Evolutionary conservation across 257 asterid genomes (phyloP).

Genomic region (Ilex asprella): DNA sequence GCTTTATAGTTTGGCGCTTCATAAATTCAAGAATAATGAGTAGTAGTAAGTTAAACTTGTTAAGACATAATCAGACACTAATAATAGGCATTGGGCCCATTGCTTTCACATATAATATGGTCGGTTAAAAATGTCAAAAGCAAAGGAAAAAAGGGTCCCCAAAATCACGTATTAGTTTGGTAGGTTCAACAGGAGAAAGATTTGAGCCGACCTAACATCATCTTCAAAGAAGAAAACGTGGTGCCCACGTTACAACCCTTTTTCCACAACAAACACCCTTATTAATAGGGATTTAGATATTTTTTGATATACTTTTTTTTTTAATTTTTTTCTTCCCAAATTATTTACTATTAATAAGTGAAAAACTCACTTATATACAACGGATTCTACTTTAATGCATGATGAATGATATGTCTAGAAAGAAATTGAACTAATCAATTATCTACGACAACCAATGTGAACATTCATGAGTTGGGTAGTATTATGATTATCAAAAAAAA

Average conservation of each 20-base stretch:
- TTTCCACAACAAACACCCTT: not conserved
- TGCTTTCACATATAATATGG: conserved; percentile 27
- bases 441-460: no score
- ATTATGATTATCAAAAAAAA: no score
- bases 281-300: no score
- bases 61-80: conserved; percentile 6
- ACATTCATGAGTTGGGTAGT: no score
- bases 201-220: no score
- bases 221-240: conserved; percentile 10
- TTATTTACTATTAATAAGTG: no score
- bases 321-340: not conserved
- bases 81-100: not conserved
- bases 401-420: no score
- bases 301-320: not conserved
- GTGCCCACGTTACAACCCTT: conserved; percentile 8
- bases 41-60: conserved; percentile 30
- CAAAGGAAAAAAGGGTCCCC: conserved; percentile 20
- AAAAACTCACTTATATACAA: no score
- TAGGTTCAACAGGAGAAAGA: conserved; percentile 18
- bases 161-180: conserved; percentile 29
- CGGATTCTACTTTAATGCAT: no score
- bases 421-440: no score
- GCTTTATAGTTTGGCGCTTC: no score
- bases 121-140: conserved; percentile 50
- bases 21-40: conserved; percentile 22